These are phyloP conservation scores for Fusarium ambrosium DNA, from an alignment of 2,329 filamentous ascomycete genomes.

Conservation along the genomic window DNA sequence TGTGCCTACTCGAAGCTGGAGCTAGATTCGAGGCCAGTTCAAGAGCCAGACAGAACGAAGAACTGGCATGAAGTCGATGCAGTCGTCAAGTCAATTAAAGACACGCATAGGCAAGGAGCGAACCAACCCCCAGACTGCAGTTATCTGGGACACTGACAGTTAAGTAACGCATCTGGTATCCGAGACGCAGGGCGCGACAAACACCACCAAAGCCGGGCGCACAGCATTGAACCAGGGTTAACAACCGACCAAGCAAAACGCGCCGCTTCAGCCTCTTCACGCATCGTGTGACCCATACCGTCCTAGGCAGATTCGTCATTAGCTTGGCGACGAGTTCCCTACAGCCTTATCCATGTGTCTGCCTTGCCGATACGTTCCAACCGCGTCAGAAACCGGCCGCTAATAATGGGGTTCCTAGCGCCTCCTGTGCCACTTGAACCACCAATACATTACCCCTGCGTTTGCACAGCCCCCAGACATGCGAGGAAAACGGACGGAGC, in stretches of 20 bases:
- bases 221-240: slow-evolving; percentile 26
- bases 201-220: slow-evolving; percentile 40
- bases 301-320: slow-evolving; percentile 30
- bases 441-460: slow-evolving; percentile 38
- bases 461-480: slow-evolving; percentile 39
- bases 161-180: slow-evolving; percentile 42
- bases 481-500: slow-evolving; percentile 18
- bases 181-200: slow-evolving; percentile 17
- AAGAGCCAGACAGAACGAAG: slow-evolving; percentile 4
- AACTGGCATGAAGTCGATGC: slow-evolving; percentile 17
- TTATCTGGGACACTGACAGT: slow-evolving; percentile 33
- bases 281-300: slow-evolving; percentile 35
- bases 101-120: slow-evolving; percentile 7
- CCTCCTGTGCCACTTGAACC: slow-evolving; percentile 13
- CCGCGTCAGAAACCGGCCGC: slow-evolving; percentile 11
- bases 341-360: slow-evolving; percentile 36
- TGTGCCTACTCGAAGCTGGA: not conserved
- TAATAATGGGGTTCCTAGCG: slow-evolving; percentile 36
- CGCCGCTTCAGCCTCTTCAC: slow-evolving; percentile 23
- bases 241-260: slow-evolving; percentile 13
- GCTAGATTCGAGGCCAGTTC: slow-evolving; percentile 3
- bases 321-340: slow-evolving; percentile 7
- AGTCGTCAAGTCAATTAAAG: slow-evolving; percentile 1
- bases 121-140: not conserved
- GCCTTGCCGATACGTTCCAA: slow-evolving; percentile 38